Conservation (phyloP, 1,284 basidiomycete genomes). For the Inonotus hispidus region DNA sequence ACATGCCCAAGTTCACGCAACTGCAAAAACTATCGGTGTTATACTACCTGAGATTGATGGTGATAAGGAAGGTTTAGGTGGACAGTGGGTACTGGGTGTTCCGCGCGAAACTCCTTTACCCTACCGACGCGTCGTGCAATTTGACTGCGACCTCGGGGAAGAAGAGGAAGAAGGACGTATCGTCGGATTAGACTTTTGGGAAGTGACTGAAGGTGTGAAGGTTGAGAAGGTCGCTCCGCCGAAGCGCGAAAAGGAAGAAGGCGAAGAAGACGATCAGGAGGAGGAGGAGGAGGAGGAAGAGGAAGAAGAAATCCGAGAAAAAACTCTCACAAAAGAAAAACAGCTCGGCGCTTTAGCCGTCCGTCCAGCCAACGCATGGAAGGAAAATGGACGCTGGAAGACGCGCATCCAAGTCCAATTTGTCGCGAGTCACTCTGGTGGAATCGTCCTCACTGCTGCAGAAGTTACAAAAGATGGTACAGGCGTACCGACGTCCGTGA, state of each 20-base stretch:
- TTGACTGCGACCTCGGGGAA: constrained; percentile 64
- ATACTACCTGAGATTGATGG: constrained; percentile 62
- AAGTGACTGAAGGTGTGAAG: constrained; percentile 78
- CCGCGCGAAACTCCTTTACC: constrained; percentile 77
- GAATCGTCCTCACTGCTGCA: constrained; percentile 42
- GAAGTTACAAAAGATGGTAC: constrained; percentile 40
- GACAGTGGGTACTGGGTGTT: constrained; percentile 62
- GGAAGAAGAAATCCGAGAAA: constrained; percentile 60
- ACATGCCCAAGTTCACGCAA: constrained; percentile 45
- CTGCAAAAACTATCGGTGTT: constrained; percentile 72
- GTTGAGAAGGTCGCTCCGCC: constrained; percentile 60
- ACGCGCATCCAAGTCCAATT: constrained; percentile 63
- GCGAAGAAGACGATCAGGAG: constrained; percentile 52
- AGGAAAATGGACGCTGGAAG: constrained; percentile 43
- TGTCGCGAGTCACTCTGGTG: constrained; percentile 49
- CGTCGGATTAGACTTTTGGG: constrained; percentile 82
- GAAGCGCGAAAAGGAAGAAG: constrained; percentile 45
- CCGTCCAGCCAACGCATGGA: constrained; percentile 44
- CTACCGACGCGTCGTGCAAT: constrained; percentile 61
- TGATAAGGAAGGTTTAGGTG: constrained; percentile 41
- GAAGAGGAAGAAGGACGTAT: constrained; percentile 35
- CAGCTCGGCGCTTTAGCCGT: constrained; percentile 49
- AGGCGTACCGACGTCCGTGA: constrained; percentile 27
- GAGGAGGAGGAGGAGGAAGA: constrained; percentile 45
- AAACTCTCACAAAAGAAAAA: constrained; percentile 56